Evolutionary conservation across 805 yeast species (phyloP).

Genomic region (Teunomyces panamensis): DNA sequence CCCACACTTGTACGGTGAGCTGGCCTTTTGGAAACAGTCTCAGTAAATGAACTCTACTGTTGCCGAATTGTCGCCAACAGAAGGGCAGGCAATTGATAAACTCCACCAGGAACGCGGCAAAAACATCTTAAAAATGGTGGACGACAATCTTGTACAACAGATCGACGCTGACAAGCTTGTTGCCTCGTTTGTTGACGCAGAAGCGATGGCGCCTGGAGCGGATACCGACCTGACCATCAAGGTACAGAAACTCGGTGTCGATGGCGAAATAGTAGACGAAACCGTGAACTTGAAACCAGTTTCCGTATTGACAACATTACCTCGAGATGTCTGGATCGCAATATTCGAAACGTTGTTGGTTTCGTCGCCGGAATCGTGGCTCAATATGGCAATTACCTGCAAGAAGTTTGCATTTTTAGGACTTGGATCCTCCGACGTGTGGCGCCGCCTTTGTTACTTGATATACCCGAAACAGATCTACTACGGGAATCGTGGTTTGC

Average conservation of each 20-base stretch:
- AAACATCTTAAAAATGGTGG: constrained; percentile 28
- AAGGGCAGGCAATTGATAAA: constrained; percentile 43
- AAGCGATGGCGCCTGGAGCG: constrained; percentile 27
- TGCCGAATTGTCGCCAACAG: constrained; percentile 1
- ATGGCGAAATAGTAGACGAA: constrained; percentile 18
- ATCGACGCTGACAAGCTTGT: constrained; percentile 43
- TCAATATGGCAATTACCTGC: constrained; percentile 58
- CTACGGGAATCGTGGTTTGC: constrained; percentile 40
- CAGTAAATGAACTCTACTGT: constrained; percentile 6
- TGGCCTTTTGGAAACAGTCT: too few species aligned
- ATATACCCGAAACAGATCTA: constrained; percentile 56
- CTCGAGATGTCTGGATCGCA: constrained; percentile 56
- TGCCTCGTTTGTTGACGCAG: constrained; percentile 29
- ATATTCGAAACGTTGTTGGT: constrained; percentile 48
- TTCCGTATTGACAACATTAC: constrained; percentile 36
- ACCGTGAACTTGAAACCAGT: constrained; percentile 23
- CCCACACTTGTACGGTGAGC: constrained; percentile 18
- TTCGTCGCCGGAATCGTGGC: constrained; percentile 61
- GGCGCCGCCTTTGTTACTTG: constrained; percentile 48
- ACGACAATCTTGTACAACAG: constrained; percentile 33
- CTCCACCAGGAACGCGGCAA: constrained; percentile 24
- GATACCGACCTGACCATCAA: constrained; percentile 21
- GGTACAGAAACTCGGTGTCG: constrained; percentile 19
- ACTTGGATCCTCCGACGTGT: constrained; percentile 48
- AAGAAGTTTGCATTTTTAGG: constrained; percentile 54